A percentile compares a stretch with the other conserved stretches of the same genome.
Evolutionary conservation across 1,284 basidiomycete genomes (phyloP).

Genomic region (Meira miltonrushii): DNA sequence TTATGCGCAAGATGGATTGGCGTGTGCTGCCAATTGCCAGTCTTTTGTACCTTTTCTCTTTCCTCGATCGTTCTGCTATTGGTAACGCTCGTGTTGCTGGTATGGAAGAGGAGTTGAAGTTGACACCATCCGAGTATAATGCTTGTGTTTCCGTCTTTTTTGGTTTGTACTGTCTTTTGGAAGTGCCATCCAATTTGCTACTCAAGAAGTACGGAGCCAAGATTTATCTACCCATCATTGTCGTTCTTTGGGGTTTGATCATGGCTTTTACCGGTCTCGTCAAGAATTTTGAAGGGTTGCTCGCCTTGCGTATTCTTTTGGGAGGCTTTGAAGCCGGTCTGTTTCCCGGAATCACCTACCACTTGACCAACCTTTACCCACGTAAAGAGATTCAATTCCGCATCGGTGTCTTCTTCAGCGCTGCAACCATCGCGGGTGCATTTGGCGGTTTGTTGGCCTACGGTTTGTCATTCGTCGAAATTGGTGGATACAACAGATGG

Average conservation of each 20-base stretch:
- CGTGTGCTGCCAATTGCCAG: constrained; percentile 57
- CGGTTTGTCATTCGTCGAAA: constrained; percentile 43
- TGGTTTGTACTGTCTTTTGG: constrained; percentile 65
- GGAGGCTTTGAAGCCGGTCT: constrained; percentile 47
- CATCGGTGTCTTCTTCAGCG: constrained; percentile 37
- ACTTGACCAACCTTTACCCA: constrained; percentile 30
- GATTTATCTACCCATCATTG: constrained; percentile 48
- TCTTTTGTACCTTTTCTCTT: constrained; percentile 41
- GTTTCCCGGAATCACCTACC: constrained; percentile 33
- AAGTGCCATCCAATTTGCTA: constrained; percentile 65
- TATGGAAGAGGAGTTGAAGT: constrained; percentile 25
- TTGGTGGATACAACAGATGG: constrained; percentile 22
- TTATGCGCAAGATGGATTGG: constrained; percentile 34
- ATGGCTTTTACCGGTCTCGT: constrained; percentile 55
- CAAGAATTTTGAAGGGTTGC: constrained; percentile 17
- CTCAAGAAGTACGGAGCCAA: constrained; percentile 54
- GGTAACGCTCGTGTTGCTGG: constrained; percentile 53
- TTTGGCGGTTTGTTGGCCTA: constrained; percentile 54
- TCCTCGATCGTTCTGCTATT: no score
- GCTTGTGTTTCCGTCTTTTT: constrained; percentile 51
- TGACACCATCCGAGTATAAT: constrained; percentile 57
- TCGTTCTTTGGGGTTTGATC: constrained; percentile 51
- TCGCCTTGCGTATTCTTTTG: constrained; percentile 53
- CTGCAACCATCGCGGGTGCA: constrained; percentile 55
- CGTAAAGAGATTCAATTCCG: constrained; percentile 31